Evolutionary conservation across 2,329 filamentous ascomycete genomes (phyloP).

Genomic region (Teratosphaeria epicoccoides): DNA sequence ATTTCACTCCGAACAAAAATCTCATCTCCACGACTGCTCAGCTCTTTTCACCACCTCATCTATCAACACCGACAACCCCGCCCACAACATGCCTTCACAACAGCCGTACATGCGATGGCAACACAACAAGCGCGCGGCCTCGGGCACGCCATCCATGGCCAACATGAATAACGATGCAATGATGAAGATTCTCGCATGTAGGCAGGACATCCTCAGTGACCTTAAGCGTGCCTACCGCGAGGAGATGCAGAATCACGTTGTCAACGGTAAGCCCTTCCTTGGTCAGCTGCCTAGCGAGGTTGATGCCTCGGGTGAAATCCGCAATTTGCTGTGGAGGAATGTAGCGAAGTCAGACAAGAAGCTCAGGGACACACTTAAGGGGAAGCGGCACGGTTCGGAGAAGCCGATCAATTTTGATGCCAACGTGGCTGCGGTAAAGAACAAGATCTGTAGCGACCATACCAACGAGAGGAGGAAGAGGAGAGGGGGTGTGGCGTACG

Average conservation of each 20-base stretch:
- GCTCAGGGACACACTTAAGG: not conserved
- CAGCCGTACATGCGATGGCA: not conserved
- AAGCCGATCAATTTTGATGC: not conserved
- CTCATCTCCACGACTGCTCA: slow-evolving; percentile 10
- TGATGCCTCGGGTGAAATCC: not conserved
- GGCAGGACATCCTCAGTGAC: not conserved
- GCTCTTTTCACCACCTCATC: not conserved
- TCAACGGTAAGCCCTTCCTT: not conserved
- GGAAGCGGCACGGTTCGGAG: not conserved
- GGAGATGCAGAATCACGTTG: not conserved
- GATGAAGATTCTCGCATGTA: not conserved
- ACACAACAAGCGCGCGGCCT: not conserved
- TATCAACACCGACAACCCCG: not conserved
- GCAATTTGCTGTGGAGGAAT: not conserved
- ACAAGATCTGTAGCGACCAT: not conserved
- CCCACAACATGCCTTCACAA: not conserved
- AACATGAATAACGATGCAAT: not conserved
- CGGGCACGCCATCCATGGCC: not conserved
- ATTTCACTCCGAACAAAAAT: not conserved
- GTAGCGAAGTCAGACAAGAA: not conserved
- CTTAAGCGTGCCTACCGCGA: not conserved
- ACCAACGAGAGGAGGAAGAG: not conserved
- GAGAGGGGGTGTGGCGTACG: not conserved
- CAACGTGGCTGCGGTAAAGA: not conserved
- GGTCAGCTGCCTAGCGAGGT: slow-evolving; percentile 1